Conservation (phyloP, 345 rosid genomes). For the Arabidopsis arenosa region DNA sequence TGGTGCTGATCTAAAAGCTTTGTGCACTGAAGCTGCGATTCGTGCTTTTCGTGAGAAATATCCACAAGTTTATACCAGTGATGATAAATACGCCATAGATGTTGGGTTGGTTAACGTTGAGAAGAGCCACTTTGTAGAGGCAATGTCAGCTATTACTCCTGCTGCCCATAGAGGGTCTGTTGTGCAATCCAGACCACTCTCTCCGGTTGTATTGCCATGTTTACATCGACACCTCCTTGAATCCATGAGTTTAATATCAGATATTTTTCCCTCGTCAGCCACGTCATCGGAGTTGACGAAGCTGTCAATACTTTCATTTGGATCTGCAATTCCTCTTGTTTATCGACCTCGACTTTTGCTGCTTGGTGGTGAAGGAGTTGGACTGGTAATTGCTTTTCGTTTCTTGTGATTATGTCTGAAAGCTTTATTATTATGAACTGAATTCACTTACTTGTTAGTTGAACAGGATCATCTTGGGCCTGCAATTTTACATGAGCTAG, state of each 20-base stretch:
- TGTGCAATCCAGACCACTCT: slow-evolving; percentile 95
- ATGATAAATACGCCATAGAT: slow-evolving; percentile 93
- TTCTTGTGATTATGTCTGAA: slow-evolving; percentile 38
- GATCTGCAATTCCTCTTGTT: slow-evolving; percentile 90
- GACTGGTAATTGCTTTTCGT: slow-evolving; percentile 72
- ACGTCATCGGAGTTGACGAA: slow-evolving; percentile 77
- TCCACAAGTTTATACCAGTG: slow-evolving; percentile 98
- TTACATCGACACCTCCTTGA: slow-evolving; percentile 77
- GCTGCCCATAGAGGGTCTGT: slow-evolving; percentile 98
- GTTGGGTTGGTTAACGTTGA: slow-evolving; percentile 88
- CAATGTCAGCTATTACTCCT: slow-evolving; percentile 96
- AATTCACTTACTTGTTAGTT: slow-evolving; percentile 78
- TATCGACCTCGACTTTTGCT: slow-evolving; percentile 95
- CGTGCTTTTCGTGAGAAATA: slow-evolving; percentile 97
- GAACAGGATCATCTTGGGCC: slow-evolving; percentile 99
- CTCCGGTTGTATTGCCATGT: slow-evolving; percentile 93
- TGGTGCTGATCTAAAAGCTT: slow-evolving; percentile 98
- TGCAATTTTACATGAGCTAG: slow-evolving; percentile 93
- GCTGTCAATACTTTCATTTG: slow-evolving; percentile 93
- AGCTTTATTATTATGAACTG: slow-evolving; percentile 43
- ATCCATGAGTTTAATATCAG: slow-evolving; percentile 72
- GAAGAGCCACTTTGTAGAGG: slow-evolving; percentile 89
- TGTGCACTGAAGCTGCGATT: slow-evolving; percentile 99
- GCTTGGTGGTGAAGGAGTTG: slow-evolving; percentile 85
- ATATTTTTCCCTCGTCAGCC: slow-evolving; percentile 76